Evolutionary conservation across 2,329 filamentous ascomycete species (phyloP).

Genomic region (Trichoderma sp.): DNA sequence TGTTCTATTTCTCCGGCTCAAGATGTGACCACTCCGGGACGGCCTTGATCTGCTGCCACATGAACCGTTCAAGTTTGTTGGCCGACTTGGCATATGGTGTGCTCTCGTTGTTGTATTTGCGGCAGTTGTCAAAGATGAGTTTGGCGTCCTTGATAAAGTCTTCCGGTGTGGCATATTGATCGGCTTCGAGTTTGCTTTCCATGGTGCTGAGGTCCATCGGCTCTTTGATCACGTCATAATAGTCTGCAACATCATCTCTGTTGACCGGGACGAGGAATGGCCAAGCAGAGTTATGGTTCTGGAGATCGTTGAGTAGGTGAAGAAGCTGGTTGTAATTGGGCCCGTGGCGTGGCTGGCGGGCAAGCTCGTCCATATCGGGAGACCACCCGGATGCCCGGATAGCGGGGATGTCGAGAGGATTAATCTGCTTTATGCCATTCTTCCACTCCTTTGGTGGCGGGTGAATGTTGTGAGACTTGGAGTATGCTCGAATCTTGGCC

Average conservation of each 20-base stretch:
- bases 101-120: conserved; percentile 92
- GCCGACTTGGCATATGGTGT: conserved; percentile 95
- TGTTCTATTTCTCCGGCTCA: conserved; percentile 45
- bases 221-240: conserved; percentile 97
- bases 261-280: conserved; percentile 93
- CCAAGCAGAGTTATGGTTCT: conserved; percentile 92
- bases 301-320: conserved; percentile 88
- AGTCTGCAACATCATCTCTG: conserved; percentile 94
- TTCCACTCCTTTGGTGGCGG: conserved; percentile 83
- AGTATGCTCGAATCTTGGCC: conserved; percentile 90
- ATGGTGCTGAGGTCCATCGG: conserved; percentile 97
- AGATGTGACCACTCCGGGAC: conserved; percentile 87
- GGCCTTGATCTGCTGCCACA: conserved; percentile 90
- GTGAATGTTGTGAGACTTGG: conserved; percentile 84
- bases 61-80: conserved; percentile 87
- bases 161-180: conserved; percentile 85
- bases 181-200: conserved; percentile 91
- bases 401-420: conserved; percentile 80
- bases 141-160: conserved; percentile 88
- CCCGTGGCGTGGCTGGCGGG: conserved; percentile 89
- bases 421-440: conserved; percentile 69
- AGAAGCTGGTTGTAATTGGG: conserved; percentile 94
- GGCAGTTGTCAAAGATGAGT: conserved; percentile 91
- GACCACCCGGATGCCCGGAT: conserved; percentile 95
- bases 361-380: conserved; percentile 94